Conservation (phyloP, 163 green algal genomes). For the Coccomyxa subellipsoidea region DNA sequence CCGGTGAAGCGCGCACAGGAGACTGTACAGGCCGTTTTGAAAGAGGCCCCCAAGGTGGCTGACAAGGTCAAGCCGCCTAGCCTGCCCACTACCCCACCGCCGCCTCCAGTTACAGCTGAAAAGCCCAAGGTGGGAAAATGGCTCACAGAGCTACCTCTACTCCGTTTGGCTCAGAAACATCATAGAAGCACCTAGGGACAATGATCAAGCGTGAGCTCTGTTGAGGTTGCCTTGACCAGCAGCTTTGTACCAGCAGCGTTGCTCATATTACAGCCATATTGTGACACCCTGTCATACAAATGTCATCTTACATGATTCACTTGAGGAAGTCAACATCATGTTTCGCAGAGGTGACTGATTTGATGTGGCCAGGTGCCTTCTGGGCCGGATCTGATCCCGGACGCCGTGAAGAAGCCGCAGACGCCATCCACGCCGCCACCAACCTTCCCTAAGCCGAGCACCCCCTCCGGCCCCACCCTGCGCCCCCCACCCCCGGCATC, state of each 20-base stretch:
- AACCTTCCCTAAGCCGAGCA: background rate
- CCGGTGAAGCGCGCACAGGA: background rate
- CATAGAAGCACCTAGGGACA: too few relatives aligned
- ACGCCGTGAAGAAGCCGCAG: background rate
- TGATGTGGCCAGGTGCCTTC: background rate
- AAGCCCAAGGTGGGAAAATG: background rate
- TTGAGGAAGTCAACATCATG: too few relatives aligned
- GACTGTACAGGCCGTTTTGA: background rate
- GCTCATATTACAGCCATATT: background rate
- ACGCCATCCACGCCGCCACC: background rate
- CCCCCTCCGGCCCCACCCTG: background rate
- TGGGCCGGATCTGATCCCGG: background rate
- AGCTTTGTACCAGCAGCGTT: background rate
- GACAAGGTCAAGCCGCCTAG: background rate
- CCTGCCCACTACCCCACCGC: background rate
- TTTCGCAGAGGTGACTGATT: background rate
- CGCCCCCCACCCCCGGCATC: conserved; percentile 14
- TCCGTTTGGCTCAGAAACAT: too few relatives aligned
- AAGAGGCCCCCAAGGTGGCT: background rate
- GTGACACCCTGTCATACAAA: background rate
- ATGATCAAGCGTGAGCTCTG: background rate
- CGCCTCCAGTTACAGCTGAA: background rate
- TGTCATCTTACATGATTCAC: background rate
- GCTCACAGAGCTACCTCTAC: too few relatives aligned
- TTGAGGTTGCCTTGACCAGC: too few relatives aligned